Percentiles rank a stretch among this genome's conserved stretches.
These are phyloP conservation scores for Laburnicola sp. DNA, from an alignment of 2,329 filamentous ascomycete genomes.

Conservation along the genomic window DNA sequence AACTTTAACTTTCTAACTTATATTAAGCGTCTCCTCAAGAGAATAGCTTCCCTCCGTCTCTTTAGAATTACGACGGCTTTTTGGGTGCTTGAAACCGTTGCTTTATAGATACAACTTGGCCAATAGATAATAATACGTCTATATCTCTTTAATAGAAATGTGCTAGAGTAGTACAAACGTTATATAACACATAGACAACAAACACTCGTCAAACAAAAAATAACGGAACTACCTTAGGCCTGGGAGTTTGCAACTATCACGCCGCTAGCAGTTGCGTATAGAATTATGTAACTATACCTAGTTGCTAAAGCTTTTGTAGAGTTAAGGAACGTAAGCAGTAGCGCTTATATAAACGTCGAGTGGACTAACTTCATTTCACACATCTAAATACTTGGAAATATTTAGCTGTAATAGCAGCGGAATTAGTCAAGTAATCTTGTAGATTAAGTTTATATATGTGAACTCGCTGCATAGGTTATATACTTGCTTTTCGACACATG, in stretches of 20 bases:
- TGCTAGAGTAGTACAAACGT: constrained; percentile 10
- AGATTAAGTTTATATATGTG: too few relatives aligned
- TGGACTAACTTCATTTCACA: constrained; percentile 25
- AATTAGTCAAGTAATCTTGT: too few relatives aligned
- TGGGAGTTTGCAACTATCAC: constrained; percentile 24
- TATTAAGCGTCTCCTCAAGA: constrained; percentile 15
- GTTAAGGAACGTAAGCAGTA: constrained; percentile 17
- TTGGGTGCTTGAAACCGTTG: constrained; percentile 24
- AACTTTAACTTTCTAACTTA: constrained; percentile 19
- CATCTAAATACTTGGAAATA: constrained; percentile 1
- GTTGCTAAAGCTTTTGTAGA: constrained; percentile 24
- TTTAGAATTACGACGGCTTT: constrained; percentile 24
- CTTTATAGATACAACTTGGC: constrained; percentile 21
- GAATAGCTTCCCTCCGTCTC: constrained; percentile 15
- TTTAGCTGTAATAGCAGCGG: too few relatives aligned
- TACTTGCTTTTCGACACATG: too few relatives aligned
- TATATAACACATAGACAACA: constrained; percentile 12
- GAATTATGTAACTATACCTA: constrained; percentile 20
- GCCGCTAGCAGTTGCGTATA: constrained; percentile 24
- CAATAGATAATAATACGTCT: constrained; percentile 21
- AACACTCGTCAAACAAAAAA: constrained; percentile 15
- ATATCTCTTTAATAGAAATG: constrained; percentile 15
- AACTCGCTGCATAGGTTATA: too few relatives aligned
- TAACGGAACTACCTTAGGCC: constrained; percentile 17
- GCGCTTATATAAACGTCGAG: constrained; percentile 25